Evolutionary conservation across 2,329 filamentous ascomycete genomes (phyloP).

Genomic region (Camillea tinctor): DNA sequence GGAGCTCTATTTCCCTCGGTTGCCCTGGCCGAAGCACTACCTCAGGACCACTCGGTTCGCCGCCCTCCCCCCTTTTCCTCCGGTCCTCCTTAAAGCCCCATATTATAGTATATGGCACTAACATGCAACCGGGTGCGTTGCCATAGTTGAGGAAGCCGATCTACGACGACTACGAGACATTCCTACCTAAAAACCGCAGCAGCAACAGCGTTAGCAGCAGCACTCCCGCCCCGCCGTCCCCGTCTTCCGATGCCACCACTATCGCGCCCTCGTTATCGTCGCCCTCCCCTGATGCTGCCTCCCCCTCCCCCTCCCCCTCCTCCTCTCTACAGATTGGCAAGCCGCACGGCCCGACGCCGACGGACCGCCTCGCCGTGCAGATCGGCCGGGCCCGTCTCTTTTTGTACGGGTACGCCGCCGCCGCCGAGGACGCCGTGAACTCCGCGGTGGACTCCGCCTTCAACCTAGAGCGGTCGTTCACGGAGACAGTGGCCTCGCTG

Average conservation of each 20-base stretch:
- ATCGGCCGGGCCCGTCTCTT: slow-evolving; percentile 78
- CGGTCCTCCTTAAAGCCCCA: slow-evolving; percentile 2
- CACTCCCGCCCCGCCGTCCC: slow-evolving; percentile 30
- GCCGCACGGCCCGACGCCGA: slow-evolving; percentile 67
- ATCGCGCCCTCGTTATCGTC: slow-evolving; percentile 22
- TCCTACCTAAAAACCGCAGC: slow-evolving; percentile 27
- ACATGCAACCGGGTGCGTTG: slow-evolving; percentile 6
- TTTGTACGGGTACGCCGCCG: slow-evolving; percentile 71
- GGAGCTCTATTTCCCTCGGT: slow-evolving; percentile 36
- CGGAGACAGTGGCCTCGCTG: slow-evolving; percentile 81
- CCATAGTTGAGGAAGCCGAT: slow-evolving; percentile 67
- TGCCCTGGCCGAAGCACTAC: slow-evolving; percentile 47
- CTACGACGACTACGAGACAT: slow-evolving; percentile 68
- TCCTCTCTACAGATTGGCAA: slow-evolving; percentile 30
- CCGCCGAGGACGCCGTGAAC: slow-evolving; percentile 82
- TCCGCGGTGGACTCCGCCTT: slow-evolving; percentile 76
- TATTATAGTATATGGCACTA: background rate
- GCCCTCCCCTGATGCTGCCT: background rate
- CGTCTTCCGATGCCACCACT: slow-evolving; percentile 32
- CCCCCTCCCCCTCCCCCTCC: slow-evolving; percentile 22
- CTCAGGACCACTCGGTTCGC: slow-evolving; percentile 25
- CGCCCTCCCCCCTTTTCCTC: background rate
- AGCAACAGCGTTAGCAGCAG: slow-evolving; percentile 2
- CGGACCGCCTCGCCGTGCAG: slow-evolving; percentile 82
- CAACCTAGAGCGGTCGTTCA: slow-evolving; percentile 84